A percentile compares a stretch with the other conserved stretches of the same genome.
phyloP scores from a whole-genome alignment of 371 early-diverging fungal species.

The Apophysomyces trapeziformis region DNA sequence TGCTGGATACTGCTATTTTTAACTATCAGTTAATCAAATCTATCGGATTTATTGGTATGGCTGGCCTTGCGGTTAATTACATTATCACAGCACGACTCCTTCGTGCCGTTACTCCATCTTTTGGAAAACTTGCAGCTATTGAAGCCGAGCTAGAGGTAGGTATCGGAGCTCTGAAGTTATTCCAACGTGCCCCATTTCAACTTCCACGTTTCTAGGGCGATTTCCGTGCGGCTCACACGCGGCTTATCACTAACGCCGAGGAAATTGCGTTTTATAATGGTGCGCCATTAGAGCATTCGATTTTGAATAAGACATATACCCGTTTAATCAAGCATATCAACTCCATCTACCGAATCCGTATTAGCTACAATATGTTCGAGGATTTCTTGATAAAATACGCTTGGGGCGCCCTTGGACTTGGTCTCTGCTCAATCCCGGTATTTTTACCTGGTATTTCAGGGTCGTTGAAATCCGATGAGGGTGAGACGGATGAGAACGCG shows the following conservation, averaged over 20 bases:
- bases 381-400: constrained; percentile 88
- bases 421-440: constrained; percentile 82
- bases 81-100: constrained; percentile 72
- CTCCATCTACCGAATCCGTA: constrained; percentile 74
- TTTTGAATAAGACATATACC: constrained; percentile 71
- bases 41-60: constrained; percentile 75
- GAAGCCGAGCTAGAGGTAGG: constrained; percentile 80
- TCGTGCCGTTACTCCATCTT: constrained; percentile 80
- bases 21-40: constrained; percentile 80
- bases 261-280: constrained; percentile 89
- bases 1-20: constrained; percentile 84
- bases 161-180: no score
- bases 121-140: constrained; percentile 83
- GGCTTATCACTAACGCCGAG: constrained; percentile 89
- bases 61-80: constrained; percentile 73
- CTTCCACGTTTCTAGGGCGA: constrained; percentile 59
- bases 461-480: constrained; percentile 16
- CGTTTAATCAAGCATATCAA: constrained; percentile 82
- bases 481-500: constrained; percentile 40
- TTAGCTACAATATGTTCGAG: constrained; percentile 90
- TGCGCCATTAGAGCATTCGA: constrained; percentile 72
- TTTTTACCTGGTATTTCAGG: constrained; percentile 71
- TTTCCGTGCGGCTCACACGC: constrained; percentile 83
- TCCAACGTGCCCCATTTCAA: no score
- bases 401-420: constrained; percentile 73